These are phyloP conservation scores for Sporodiniella umbellata DNA, from an alignment of 371 early-diverging fungal genomes.

Conservation along the genomic window DNA sequence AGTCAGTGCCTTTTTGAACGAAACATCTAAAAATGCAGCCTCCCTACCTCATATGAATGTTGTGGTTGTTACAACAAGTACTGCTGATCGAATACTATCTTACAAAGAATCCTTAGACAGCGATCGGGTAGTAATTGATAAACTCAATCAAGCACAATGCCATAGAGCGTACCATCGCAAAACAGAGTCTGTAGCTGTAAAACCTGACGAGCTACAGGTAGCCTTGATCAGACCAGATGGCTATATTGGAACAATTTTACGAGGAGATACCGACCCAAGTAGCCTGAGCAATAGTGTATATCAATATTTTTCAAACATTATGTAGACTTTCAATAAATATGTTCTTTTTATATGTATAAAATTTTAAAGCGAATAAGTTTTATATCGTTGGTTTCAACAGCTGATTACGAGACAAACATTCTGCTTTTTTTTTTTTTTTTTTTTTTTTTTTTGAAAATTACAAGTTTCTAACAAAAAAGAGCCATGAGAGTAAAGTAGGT, in stretches of 20 bases:
- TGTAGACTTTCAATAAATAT: not conserved
- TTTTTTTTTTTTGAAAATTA: too few relatives aligned
- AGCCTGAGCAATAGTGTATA: slow-evolving; percentile 8
- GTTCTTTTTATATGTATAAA: too few relatives aligned
- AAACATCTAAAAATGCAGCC: not conserved
- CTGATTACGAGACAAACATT: too few relatives aligned
- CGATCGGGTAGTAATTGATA: slow-evolving; percentile 33
- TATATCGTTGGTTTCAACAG: too few relatives aligned
- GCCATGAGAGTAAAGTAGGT: too few relatives aligned
- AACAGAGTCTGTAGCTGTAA: not conserved
- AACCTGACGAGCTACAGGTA: slow-evolving; percentile 7
- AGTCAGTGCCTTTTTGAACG: slow-evolving; percentile 14
- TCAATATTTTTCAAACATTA: slow-evolving; percentile 10
- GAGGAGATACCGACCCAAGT: slow-evolving; percentile 9
- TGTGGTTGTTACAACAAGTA: slow-evolving; percentile 31
- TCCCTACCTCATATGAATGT: slow-evolving; percentile 11
- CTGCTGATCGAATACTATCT: slow-evolving; percentile 21
- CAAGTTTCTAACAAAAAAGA: too few relatives aligned
- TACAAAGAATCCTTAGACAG: slow-evolving; percentile 9
- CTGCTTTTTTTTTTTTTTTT: too few relatives aligned
- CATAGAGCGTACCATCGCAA: slow-evolving; percentile 28
- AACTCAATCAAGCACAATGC: slow-evolving; percentile 41
- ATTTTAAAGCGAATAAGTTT: too few relatives aligned
- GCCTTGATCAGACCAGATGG: slow-evolving; percentile 40
- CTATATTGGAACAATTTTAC: slow-evolving; percentile 30